Evolutionary conservation across 1,139 yeast genomes (phyloP).

Genomic region (Chernovozyma aurita): DNA sequence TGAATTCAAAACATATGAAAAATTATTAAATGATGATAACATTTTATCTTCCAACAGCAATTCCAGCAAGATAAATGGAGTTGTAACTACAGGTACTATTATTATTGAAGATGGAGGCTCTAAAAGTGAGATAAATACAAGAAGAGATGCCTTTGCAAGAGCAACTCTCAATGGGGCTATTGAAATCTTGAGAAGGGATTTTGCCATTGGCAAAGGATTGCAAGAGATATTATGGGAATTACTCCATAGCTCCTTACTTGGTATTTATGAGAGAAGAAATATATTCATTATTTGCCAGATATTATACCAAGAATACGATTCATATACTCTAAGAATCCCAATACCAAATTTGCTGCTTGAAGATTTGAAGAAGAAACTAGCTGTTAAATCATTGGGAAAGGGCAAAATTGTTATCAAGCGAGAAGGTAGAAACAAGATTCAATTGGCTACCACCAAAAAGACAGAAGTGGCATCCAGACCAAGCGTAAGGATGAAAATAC

Average conservation of each 20-base stretch:
- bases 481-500: not conserved
- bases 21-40: slow-evolving; percentile 14
- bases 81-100: slow-evolving; percentile 23
- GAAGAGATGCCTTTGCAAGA: slow-evolving; percentile 41
- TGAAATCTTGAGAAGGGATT: slow-evolving; percentile 60
- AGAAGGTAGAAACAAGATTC: slow-evolving; percentile 45
- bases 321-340: slow-evolving; percentile 55
- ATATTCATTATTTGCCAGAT: slow-evolving; percentile 65
- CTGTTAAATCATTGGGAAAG: slow-evolving; percentile 47
- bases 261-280: slow-evolving; percentile 56
- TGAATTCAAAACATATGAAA: slow-evolving; percentile 43
- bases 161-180: slow-evolving; percentile 60
- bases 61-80: not conserved
- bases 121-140: slow-evolving; percentile 36
- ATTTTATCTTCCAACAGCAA: not conserved
- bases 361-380: slow-evolving; percentile 54
- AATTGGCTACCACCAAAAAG: slow-evolving; percentile 16
- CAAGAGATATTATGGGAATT: slow-evolving; percentile 62
- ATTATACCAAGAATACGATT: slow-evolving; percentile 60
- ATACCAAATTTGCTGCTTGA: slow-evolving; percentile 53
- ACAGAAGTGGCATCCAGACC: not conserved
- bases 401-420: slow-evolving; percentile 42
- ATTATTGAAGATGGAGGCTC: slow-evolving; percentile 49
- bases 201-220: slow-evolving; percentile 61
- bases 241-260: slow-evolving; percentile 56